Base-by-base conservation (phyloP, 1,284 basidiomycete species). In the Lignosus rhinocerotis region DNA sequence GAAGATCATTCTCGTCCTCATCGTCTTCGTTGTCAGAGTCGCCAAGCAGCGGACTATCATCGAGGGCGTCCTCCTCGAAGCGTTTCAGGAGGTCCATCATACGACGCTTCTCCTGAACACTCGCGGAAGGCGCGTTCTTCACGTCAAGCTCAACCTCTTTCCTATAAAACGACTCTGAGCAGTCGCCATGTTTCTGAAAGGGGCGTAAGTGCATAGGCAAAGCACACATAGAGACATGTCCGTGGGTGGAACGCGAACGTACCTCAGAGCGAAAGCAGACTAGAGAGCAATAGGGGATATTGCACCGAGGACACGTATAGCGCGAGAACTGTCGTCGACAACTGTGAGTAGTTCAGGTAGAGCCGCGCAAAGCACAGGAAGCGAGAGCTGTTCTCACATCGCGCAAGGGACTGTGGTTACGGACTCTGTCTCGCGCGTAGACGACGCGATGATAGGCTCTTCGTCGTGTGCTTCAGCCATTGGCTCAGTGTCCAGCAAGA, bases 231-330 rank as follows among this genome's bases (percentile, higher is more conserved):
- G 36, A 11, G 4, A 6, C 4, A 11, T 19, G 48, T 8, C 1
- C 42, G 0, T 11, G n/a, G 6, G 51, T 36, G 45, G 34, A 21
- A 51, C 36, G 30, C 49, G 39, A 11, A 71, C 80, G 56, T 70
- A 87, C 88, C 74, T 85, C 78, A 32, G 87, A 87, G 36, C 87
- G 84, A 73, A 91, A 94, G 71, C 92, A 94, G 12, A 77, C 76
- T 41, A 93, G 71, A 16, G 89, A 90, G 73, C 92, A 94, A 66
- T 93, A 93, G 0, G 82, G 81, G 14, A 89, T 73, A 67, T 93
- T 93, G 75, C 92, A 94, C 17, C 77, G 77, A 31, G 92, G 88
- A 64, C 92, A 94, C 0, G 85, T 87, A 70, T 94, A 94, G 67
- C 84, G 85, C 9, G 88, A 82, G 64, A 90, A 80, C 68, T 92